Evolutionary conservation across 1,284 basidiomycete species (phyloP), one percentile per base, ranked within the genome.

Genomic region (Moniliella sp.): DNA sequence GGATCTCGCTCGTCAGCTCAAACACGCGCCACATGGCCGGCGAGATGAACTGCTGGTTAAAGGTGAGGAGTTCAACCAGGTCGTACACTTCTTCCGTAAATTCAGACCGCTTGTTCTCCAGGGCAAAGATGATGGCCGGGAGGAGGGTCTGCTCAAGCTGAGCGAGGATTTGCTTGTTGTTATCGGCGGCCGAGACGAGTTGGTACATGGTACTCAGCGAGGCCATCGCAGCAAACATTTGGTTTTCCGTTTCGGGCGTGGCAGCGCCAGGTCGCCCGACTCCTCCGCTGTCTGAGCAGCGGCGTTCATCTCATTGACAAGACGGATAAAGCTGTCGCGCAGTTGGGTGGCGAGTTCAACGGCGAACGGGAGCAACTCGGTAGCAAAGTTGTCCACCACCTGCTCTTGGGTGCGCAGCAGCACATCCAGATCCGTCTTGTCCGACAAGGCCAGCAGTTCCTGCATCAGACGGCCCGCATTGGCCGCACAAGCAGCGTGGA

Each of bases 391-490:
- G 46, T 80, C 74, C 5, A 88, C 82, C 68, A 88, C 75, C 18
- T 73, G 71, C 50, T 79, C 76, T 81, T 82, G 51, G 72, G 73
- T 48, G 64, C 50, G 67, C 47, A 79, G 82, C 31, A 88, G 66
- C 28, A 80, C 69, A 57, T 88, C 82, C 19, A 88, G 65, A 55
- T 88, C 83, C 19, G 79, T 81, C 61, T 84, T 79, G 54, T 84
- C 78, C 4, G 77, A 75, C 23, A 88, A 67, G 61, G 81, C 81
- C 43, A 86, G 68, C 15, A 86, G 66, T 54, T 80, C 80, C 76
- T 83, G 79, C 46, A 88, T 75, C 46, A 88, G 74, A 52, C 81
- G 77, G 26, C 75, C 78, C 21, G 84, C 76, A 51, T 77, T 74
- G 11, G 78, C 75, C 4, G 74, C 69, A 36, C 86, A 73, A 5